phyloP scores from a whole-genome alignment of 495 filamentous ascomycete genomes.

The Hypomontagnella submonticulosa region DNA sequence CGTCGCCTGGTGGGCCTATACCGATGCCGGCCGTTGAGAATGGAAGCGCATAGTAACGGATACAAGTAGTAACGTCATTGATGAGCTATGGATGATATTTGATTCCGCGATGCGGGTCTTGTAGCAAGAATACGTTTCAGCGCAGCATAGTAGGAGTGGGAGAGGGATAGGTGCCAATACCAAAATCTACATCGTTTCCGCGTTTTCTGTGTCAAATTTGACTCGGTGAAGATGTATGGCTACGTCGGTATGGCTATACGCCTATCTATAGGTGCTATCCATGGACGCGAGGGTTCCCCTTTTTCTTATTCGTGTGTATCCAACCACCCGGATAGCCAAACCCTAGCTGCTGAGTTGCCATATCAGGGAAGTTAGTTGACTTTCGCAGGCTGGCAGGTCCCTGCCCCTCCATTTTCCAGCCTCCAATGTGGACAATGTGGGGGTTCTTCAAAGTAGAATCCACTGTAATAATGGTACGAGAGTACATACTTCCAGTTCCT shows the following conservation, averaged over 20 bases:
- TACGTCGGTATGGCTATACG: too few relatives aligned
- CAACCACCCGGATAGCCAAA: conserved; percentile 2
- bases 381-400: conserved; percentile 1
- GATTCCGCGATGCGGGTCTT: conserved; percentile 1
- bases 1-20: conserved; percentile 87
- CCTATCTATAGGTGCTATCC: too few relatives aligned
- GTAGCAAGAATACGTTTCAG: neutral
- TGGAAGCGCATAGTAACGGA: conserved; percentile 29
- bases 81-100: conserved; percentile 1
- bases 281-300: too few relatives aligned
- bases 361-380: conserved; percentile 20
- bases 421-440: conserved; percentile 16
- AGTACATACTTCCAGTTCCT: conserved; percentile 2
- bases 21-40: conserved; percentile 64
- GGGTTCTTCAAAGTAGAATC: neutral
- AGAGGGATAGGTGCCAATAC: too few relatives aligned
- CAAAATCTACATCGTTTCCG: too few relatives aligned
- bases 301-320: neutral
- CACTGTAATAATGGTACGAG: neutral
- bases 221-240: conserved; percentile 5
- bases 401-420: conserved; percentile 32
- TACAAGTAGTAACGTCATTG: conserved; percentile 14
- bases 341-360: too few relatives aligned
- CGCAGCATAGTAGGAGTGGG: neutral
- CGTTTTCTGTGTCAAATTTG: neutral